These are phyloP conservation scores for Calonectria hongkongensis DNA, from an alignment of 2,329 filamentous ascomycete species.

Conservation along the genomic window DNA sequence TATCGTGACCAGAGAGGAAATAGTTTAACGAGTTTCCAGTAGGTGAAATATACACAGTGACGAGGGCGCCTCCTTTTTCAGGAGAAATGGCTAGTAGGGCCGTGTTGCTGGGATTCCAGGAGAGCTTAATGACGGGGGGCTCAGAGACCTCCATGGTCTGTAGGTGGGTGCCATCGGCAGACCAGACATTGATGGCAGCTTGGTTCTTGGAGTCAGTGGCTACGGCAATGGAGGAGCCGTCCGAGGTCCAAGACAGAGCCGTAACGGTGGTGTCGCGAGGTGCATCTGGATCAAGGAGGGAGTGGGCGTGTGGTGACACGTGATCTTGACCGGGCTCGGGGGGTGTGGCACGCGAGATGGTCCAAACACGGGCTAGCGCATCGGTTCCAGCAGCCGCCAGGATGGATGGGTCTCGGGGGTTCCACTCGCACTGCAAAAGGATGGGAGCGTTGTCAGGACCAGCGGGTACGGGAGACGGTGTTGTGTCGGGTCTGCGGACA, in stretches of 20 bases:
- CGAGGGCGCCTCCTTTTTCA: conserved; percentile 70
- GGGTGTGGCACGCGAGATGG: conserved; percentile 73
- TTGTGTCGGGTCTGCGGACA: conserved; percentile 58
- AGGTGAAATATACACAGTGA: conserved; percentile 72
- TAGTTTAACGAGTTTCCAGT: conserved; percentile 68
- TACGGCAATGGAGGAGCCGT: conserved; percentile 74
- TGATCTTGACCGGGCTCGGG: conserved; percentile 64
- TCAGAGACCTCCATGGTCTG: conserved; percentile 75
- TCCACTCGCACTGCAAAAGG: conserved; percentile 82
- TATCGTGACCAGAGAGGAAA: conserved; percentile 69
- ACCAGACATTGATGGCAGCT: conserved; percentile 75
- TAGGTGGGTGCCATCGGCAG: conserved; percentile 70
- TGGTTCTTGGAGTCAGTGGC: conserved; percentile 72
- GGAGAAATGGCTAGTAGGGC: conserved; percentile 76
- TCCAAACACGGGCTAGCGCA: conserved; percentile 82
- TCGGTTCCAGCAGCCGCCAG: conserved; percentile 82
- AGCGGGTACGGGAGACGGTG: conserved; percentile 61
- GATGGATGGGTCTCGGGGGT: conserved; percentile 77
- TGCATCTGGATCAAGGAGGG: conserved; percentile 72
- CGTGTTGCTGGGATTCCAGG: conserved; percentile 75
- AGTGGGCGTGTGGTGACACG: conserved; percentile 61
- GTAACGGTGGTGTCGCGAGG: conserved; percentile 73
- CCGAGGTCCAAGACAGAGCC: conserved; percentile 76
- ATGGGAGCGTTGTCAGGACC: conserved; percentile 73
- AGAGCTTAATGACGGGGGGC: conserved; percentile 77